These are phyloP conservation scores for Kwoniella europaea DNA, from an alignment of 768 basidiomycete species.

Conservation along the genomic window DNA sequence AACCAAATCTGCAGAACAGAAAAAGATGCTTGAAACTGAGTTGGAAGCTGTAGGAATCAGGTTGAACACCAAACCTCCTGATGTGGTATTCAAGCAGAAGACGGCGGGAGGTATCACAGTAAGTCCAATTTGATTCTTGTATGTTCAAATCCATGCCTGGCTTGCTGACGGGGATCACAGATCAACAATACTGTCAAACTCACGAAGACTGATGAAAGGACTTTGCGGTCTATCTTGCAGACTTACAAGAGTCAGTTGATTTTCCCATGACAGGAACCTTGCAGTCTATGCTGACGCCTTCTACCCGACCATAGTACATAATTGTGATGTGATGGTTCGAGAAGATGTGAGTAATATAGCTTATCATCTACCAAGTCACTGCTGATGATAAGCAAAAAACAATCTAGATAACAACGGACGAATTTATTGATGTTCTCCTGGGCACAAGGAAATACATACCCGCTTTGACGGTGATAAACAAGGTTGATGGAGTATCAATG, in stretches of 20 bases:
- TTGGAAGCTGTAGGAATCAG: conserved; percentile 96
- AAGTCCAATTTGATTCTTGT: conserved; percentile 29
- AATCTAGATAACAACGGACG: conserved; percentile 83
- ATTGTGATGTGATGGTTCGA: conserved; percentile 95
- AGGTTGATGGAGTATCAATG: conserved; percentile 71
- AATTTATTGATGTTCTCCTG: conserved; percentile 97
- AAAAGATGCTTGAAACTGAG: conserved; percentile 83
- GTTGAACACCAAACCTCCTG: conserved; percentile 85
- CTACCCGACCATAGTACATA: conserved; percentile 54
- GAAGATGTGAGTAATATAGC: conserved; percentile 74
- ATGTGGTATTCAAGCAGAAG: conserved; percentile 90
- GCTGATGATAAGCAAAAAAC: neutral
- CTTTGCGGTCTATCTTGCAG: conserved; percentile 87
- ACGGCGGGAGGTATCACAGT: conserved; percentile 90
- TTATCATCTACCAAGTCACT: conserved; percentile 15
- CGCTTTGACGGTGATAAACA: conserved; percentile 94
- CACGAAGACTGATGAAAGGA: conserved; percentile 92
- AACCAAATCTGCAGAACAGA: conserved; percentile 74
- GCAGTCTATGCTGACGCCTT: too few relatives aligned
- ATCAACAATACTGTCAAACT: conserved; percentile 91
- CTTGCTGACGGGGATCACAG: conserved; percentile 52
- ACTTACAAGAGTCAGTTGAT: conserved; percentile 72
- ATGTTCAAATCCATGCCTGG: neutral
- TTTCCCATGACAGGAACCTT: too few relatives aligned
- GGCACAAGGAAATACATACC: conserved; percentile 95